Evolutionary conservation across 2,329 filamentous ascomycete genomes (phyloP).

Genomic region (Pyricularia pennisetigena): DNA sequence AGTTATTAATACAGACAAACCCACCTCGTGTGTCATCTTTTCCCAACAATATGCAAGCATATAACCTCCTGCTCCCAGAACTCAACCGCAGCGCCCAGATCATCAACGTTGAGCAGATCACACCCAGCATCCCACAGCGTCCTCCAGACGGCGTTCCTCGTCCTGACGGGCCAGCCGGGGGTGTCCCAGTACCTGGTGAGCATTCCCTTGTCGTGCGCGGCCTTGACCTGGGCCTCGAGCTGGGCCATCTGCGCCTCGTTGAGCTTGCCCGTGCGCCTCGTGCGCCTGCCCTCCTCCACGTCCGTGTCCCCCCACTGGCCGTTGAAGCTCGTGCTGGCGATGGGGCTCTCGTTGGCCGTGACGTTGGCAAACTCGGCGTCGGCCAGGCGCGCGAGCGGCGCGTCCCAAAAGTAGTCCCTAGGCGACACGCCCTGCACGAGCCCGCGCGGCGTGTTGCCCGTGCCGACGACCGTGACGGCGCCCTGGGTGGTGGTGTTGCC

Average conservation of each 20-base stretch:
- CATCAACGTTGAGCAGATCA: slow-evolving; percentile 53
- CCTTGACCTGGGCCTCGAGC: slow-evolving; percentile 39
- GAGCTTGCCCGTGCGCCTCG: slow-evolving; percentile 18
- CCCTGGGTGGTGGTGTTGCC: slow-evolving; percentile 36
- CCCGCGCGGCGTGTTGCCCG: slow-evolving; percentile 50
- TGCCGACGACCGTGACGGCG: slow-evolving; percentile 57
- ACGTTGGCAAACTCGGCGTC: slow-evolving; percentile 13
- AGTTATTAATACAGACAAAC: neutral
- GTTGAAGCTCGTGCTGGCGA: slow-evolving; percentile 24
- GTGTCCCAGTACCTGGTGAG: slow-evolving; percentile 52
- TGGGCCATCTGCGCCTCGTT: slow-evolving; percentile 37
- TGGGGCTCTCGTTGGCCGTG: slow-evolving; percentile 14
- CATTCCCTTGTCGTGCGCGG: slow-evolving; percentile 47
- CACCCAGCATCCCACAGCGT: slow-evolving; percentile 45
- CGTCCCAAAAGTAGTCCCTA: slow-evolving; percentile 28
- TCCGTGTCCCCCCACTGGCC: slow-evolving; percentile 23
- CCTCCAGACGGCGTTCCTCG: slow-evolving; percentile 49
- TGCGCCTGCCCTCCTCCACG: slow-evolving; percentile 1
- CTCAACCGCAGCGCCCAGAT: slow-evolving; percentile 39
- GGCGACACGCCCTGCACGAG: slow-evolving; percentile 47
- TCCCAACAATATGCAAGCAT: neutral
- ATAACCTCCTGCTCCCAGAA: slow-evolving; percentile 11
- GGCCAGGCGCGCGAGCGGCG: slow-evolving; percentile 13
- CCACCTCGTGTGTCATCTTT: neutral
- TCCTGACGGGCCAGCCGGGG: slow-evolving; percentile 47